Base-by-base conservation (phyloP, 176 grass and related monocot species). In the Triticum urartu region DNA sequence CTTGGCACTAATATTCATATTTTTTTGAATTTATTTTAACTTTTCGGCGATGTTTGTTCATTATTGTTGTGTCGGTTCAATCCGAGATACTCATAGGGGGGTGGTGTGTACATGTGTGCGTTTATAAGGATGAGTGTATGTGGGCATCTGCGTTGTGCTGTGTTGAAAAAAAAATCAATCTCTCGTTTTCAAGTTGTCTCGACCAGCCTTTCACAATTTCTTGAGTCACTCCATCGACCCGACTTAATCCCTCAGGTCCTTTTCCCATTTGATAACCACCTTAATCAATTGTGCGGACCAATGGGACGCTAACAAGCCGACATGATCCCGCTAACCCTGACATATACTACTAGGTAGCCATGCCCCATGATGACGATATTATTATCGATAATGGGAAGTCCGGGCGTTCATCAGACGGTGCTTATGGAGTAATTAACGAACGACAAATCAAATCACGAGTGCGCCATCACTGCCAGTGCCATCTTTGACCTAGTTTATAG, bases 401-500 rank as follows among this genome's bases (percentile, higher is more conserved):
- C 14, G 12, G 30, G 26, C 62, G 24, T 32, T 33, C 79, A 24
- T 47, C 10, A 65, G 30, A 17, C 11, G 13, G 66, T 39, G 59
- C 54, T 82, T 14, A 48, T 48, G 45, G 45, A 48, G 11, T 48
- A 48, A 83, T 15, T 72, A 72, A 73, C 71, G 81, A 73, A 61
- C 33, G 81, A 73, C 81, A 73, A 15, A 42, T 72, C 68, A 24
- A 39, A 24, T 13, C 58, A 42, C 40, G 3, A 54, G 14, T 18
- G 40, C 67, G 3, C 75, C 59, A 78, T 26, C 48, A 6, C 72
- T 40, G 39, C 39, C 35, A 39, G 36, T 21, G 15, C 32, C 2
- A 20, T 32, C 28, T 72, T 86, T 83, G 54, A 79, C 72, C 79
- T 63, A 63, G 4, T 3, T 9, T 58, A 9, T 21, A 58, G 18